Evolutionary conservation across 805 yeast species (phyloP), one percentile per base, ranked within the genome.

Genomic region (Barnettozyma pratensis): DNA sequence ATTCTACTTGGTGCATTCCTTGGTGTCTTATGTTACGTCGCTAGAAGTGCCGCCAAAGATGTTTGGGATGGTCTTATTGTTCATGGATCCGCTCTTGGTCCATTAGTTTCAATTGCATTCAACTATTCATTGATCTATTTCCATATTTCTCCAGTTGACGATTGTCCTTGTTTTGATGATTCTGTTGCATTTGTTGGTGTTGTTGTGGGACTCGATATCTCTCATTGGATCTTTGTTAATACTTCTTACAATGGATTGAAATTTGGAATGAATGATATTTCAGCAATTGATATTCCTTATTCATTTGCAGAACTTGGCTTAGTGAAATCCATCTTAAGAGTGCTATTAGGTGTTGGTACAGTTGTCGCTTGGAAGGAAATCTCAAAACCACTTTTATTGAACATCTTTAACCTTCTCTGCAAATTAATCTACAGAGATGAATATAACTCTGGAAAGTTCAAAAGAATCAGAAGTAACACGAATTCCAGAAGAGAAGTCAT

Each of bases 121-220:
- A 71, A 75, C 1, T 74, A 83, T 40, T 52, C 68, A 1, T 58
- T 85, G 34, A 75, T 91, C 26, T 81, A 85, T 57, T 65, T 74
- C 39, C 96, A 90, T 66, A 86, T 90, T 0, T 80, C 77, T 49
- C 98, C 98, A 2, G 81, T 86, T 25, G 99, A 94, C 58, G 85
- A 83, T 55, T 92, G 99, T 62, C 99, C 99, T 1, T 94, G 99
- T 64, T 92, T 85, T 61, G 97, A 91, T 60, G 99, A 92, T 63
- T 81, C 90, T 19, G 96, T 92, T 31, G 96, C 98, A 5, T 92
- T 92, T 59, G 70, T 91, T 45, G 96, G 96, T 4, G 97, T 91
- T 39, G 71, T 90, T 12, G 69, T 81, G 40, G 99, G 99, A 0
- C 57, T 85, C 6, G 94, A 86, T 52, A 54, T 85, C 28, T 44